Conservation (phyloP, 2,329 filamentous ascomycete genomes). For the Cryphonectria radicalis region DNA sequence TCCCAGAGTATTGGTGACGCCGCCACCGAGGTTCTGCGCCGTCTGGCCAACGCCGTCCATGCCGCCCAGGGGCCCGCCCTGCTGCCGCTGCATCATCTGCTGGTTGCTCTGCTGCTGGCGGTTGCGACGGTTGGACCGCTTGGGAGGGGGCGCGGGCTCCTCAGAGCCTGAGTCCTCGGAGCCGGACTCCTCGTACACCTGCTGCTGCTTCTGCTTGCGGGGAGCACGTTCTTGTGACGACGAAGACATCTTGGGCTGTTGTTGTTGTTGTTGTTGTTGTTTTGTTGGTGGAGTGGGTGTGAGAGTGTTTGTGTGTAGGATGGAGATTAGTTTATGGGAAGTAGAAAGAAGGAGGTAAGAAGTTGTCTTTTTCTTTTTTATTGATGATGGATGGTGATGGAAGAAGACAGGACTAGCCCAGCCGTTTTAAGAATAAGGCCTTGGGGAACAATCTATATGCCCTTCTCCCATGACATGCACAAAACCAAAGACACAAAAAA, state of each 20-base stretch:
- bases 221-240: constrained; percentile 41
- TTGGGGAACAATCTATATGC: constrained; percentile 10
- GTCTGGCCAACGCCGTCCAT: constrained; percentile 43
- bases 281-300: constrained; percentile 24
- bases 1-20: constrained; percentile 45
- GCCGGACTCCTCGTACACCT: constrained; percentile 42
- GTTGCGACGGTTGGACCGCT: constrained; percentile 34
- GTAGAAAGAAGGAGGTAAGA: not conserved
- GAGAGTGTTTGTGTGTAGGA: constrained; percentile 7
- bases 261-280: constrained; percentile 13
- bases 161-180: constrained; percentile 40
- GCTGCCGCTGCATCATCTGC: constrained; percentile 38
- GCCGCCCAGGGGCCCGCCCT: constrained; percentile 43
- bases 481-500: constrained; percentile 15
- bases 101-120: constrained; percentile 34
- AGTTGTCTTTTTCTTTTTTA: not conserved
- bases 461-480: not conserved
- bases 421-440: not conserved
- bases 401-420: not conserved
- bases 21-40: constrained; percentile 45
- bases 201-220: constrained; percentile 36
- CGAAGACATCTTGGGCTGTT: constrained; percentile 35
- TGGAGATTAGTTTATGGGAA: not conserved
- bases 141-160: constrained; percentile 35
- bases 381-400: not conserved